Conservation (phyloP, 352 stramenopile genomes). For the Pythium rishiriense region DNA sequence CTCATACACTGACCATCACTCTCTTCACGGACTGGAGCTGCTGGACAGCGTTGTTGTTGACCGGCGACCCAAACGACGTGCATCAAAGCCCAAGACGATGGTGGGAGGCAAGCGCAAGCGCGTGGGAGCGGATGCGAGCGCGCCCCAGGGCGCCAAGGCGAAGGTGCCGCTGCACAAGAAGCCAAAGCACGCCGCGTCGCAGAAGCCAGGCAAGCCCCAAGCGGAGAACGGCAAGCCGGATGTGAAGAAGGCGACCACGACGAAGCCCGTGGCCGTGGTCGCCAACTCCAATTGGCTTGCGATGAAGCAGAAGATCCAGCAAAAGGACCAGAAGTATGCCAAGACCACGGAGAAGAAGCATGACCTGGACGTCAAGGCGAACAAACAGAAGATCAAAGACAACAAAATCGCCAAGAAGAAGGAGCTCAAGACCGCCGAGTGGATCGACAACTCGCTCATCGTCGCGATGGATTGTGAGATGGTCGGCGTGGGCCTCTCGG, state of each 20-base stretch:
- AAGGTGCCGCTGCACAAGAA: constrained; percentile 24
- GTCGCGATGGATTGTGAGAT: constrained; percentile 91
- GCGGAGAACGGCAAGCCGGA: constrained; percentile 2
- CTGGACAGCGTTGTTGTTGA: constrained; percentile 20
- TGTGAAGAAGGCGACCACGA: constrained; percentile 21
- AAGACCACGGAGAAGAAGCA: constrained; percentile 35
- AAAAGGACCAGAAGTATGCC: constrained; percentile 32
- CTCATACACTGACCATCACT: constrained; percentile 21
- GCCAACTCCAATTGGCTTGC: constrained; percentile 73
- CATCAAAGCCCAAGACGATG: constrained; percentile 2
- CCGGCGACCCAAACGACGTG: constrained; percentile 10
- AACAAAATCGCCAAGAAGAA: constrained; percentile 50
- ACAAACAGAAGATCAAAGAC: constrained; percentile 51
- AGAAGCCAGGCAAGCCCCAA: not conserved
- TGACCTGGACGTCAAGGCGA: constrained; percentile 36
- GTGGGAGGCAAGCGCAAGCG: constrained; percentile 30
- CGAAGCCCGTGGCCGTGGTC: constrained; percentile 30
- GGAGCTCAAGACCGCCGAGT: constrained; percentile 55
- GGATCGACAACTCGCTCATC: constrained; percentile 78
- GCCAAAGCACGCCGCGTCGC: constrained; percentile 23
- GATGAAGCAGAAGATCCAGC: constrained; percentile 73
- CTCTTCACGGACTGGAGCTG: constrained; percentile 11
- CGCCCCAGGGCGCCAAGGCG: not conserved
- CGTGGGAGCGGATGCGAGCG: not conserved
- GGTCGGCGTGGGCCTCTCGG: constrained; percentile 78